Evolutionary conservation across 306 rosid species (phyloP).

Genomic region (Cicer arietinum): DNA sequence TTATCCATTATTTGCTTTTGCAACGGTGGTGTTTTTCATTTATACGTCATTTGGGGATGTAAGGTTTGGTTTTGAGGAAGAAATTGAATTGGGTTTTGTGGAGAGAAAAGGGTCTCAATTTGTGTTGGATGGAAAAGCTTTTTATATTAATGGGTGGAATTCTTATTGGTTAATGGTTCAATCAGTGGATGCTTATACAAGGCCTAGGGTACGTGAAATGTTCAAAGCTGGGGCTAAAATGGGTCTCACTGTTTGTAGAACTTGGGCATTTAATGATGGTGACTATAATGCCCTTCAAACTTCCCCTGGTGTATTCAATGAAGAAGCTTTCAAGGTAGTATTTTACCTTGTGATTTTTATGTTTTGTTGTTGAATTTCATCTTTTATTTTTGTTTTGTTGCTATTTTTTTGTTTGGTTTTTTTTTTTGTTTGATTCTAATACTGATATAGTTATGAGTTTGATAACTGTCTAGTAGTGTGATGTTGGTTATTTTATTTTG

Average conservation of each 20-base stretch:
- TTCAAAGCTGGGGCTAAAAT: constrained; percentile 76
- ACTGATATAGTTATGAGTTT: constrained; percentile 31
- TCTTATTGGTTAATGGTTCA: constrained; percentile 98
- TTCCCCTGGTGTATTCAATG: constrained; percentile 88
- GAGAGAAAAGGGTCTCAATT: constrained; percentile 82
- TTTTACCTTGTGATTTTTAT: constrained; percentile 30
- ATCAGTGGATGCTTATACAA: constrained; percentile 69
- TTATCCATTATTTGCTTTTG: constrained; percentile 79
- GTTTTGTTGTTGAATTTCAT: constrained; percentile 4
- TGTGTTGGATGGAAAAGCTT: constrained; percentile 71
- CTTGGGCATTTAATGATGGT: constrained; percentile 98
- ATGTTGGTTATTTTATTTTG: constrained; percentile 29
- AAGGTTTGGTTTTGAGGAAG: constrained; percentile 53
- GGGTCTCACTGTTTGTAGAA: constrained; percentile 96
- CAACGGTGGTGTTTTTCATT: constrained; percentile 66
- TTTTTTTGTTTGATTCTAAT: constrained; percentile 23
- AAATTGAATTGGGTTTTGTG: constrained; percentile 62
- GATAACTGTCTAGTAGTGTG: constrained; percentile 36
- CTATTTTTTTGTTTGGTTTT: background rate
- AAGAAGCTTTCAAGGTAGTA: constrained; percentile 93
- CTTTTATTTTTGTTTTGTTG: constrained; percentile 4
- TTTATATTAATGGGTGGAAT: constrained; percentile 96
- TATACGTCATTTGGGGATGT: constrained; percentile 81
- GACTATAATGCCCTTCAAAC: constrained; percentile 90
- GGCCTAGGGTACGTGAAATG: constrained; percentile 70